Conservation (phyloP, 495 filamentous ascomycete species). For the Pseudomonodictys pantanalensis region DNA sequence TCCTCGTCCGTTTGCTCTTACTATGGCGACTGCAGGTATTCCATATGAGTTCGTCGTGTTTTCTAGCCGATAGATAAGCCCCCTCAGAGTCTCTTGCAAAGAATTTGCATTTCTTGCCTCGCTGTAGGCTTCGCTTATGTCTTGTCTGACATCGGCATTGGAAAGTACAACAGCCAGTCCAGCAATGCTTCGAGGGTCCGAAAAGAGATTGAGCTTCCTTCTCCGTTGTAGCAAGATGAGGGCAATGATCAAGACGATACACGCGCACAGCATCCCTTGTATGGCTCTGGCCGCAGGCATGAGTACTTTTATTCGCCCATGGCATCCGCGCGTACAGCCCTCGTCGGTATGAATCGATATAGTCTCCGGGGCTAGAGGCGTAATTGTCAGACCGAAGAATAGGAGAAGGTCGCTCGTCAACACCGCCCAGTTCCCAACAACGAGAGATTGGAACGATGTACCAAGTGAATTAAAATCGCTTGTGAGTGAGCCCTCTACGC, state of each 20-base stretch:
- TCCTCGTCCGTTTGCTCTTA: too few relatives aligned
- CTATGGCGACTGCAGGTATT: too few relatives aligned
- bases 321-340: neutral
- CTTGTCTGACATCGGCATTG: neutral
- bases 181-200: slow-evolving; percentile 7
- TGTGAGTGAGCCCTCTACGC: neutral
- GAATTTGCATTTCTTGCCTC: too few relatives aligned
- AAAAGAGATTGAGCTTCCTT: neutral
- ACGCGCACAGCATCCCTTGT: neutral
- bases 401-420: neutral
- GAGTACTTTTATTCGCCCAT: neutral
- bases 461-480: neutral
- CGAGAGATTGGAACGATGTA: neutral
- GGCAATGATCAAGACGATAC: neutral
- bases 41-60: too few relatives aligned
- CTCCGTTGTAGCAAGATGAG: neutral
- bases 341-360: neutral
- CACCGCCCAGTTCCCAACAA: neutral
- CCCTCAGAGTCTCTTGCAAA: too few relatives aligned
- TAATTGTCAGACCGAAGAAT: neutral
- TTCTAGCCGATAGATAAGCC: too few relatives aligned
- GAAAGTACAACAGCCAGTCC: neutral
- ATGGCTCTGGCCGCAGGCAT: slow-evolving; percentile 1
- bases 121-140: too few relatives aligned
- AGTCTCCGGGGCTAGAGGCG: neutral